phyloP scores from a whole-genome alignment of 2,329 filamentous ascomycete species.

The Aaosphaeria pasadenensis region DNA sequence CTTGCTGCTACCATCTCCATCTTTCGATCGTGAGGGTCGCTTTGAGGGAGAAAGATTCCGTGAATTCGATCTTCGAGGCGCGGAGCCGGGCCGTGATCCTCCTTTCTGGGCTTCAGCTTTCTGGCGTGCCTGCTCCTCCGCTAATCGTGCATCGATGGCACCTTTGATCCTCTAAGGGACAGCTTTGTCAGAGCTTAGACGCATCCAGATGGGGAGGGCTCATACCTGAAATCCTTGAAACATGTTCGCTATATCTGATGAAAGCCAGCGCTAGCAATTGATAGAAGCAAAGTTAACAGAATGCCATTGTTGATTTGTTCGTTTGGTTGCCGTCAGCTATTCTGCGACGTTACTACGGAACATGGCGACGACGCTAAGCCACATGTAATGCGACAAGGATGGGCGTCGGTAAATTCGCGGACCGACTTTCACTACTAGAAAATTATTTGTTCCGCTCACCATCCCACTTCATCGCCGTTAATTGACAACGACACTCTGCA shows the following conservation, averaged over 20 bases:
- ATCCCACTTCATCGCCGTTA: background rate
- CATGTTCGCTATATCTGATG: slow-evolving; percentile 25
- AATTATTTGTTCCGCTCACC: background rate
- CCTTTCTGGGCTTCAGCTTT: slow-evolving; percentile 41
- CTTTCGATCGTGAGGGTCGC: slow-evolving; percentile 25
- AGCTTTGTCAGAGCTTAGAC: slow-evolving; percentile 8
- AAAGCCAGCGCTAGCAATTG: background rate
- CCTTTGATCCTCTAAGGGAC: slow-evolving; percentile 69
- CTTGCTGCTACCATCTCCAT: slow-evolving; percentile 30
- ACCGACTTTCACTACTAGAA: background rate
- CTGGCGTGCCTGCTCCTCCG: slow-evolving; percentile 86
- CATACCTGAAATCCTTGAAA: slow-evolving; percentile 8
- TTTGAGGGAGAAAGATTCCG: slow-evolving; percentile 39
- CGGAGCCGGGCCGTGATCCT: slow-evolving; percentile 44
- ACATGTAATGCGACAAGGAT: slow-evolving; percentile 2
- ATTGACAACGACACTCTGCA: background rate
- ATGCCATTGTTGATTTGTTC: background rate
- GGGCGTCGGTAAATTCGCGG: slow-evolving; percentile 1
- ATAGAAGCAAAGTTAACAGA: too few species aligned
- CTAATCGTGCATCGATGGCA: slow-evolving; percentile 81
- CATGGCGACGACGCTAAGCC: background rate
- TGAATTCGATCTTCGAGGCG: slow-evolving; percentile 46
- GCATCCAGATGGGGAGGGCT: background rate
- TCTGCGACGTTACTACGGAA: slow-evolving; percentile 15
- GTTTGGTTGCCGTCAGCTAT: slow-evolving; percentile 7